Evolutionary conservation across 345 rosid genomes (phyloP).

Genomic region (Sisymbrium altissimum): DNA sequence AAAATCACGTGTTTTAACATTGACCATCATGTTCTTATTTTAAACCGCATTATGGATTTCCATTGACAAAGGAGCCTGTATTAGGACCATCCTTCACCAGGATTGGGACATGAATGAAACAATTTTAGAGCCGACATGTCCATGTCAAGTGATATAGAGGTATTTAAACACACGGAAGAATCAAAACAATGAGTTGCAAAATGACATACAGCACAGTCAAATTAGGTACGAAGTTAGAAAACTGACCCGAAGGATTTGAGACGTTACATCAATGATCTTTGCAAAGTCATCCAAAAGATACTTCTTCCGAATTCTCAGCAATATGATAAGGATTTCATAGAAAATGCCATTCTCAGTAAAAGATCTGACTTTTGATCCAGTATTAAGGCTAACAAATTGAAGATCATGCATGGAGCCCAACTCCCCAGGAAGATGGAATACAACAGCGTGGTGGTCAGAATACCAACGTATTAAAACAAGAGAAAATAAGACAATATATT

Average conservation of each 20-base stretch:
- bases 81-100: constrained; percentile 87
- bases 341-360: constrained; percentile 49
- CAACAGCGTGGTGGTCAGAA: constrained; percentile 80
- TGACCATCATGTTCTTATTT: constrained; percentile 72
- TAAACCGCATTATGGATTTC: constrained; percentile 64
- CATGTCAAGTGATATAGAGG: no score
- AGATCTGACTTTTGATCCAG: constrained; percentile 42
- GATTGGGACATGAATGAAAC: no score
- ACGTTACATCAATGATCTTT: constrained; percentile 66
- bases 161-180: constrained; percentile 12
- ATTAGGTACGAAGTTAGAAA: constrained; percentile 12
- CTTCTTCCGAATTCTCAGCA: constrained; percentile 73
- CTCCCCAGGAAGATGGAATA: constrained; percentile 72
- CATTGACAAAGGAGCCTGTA: constrained; percentile 54
- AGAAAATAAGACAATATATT: constrained; percentile 12
- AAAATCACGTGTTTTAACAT: not conserved
- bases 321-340: constrained; percentile 57
- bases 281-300: constrained; percentile 86
- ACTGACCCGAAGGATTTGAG: constrained; percentile 87
- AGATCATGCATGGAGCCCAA: constrained; percentile 38
- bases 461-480: constrained; percentile 64
- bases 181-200: not conserved
- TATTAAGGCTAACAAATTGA: constrained; percentile 29
- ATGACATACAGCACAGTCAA: not conserved
- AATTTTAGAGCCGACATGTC: no score